phyloP scores from a whole-genome alignment of 2,329 filamentous ascomycete genomes.

The Fusarium proliferatum region DNA sequence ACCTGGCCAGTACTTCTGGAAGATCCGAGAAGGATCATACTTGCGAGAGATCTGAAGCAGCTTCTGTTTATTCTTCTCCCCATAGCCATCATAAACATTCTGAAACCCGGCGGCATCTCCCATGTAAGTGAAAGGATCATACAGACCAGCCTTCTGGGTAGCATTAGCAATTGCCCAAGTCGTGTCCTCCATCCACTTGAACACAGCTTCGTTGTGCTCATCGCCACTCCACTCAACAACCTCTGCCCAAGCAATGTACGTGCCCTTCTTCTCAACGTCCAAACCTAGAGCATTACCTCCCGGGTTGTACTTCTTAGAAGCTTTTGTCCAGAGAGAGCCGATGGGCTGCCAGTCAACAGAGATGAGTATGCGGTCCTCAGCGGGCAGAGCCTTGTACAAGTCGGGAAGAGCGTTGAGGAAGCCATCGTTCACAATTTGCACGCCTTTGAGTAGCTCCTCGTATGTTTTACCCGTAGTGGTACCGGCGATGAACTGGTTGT shows the following conservation, averaged over 20 bases:
- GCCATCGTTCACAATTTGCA: constrained; percentile 13
- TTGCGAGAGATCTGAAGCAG: constrained; percentile 17
- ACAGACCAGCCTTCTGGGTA: constrained; percentile 10
- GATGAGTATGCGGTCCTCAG: constrained; percentile 12
- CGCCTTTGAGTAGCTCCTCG: constrained; percentile 7
- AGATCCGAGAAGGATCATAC: constrained; percentile 17
- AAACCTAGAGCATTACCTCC: constrained; percentile 20
- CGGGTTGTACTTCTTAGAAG: constrained; percentile 16
- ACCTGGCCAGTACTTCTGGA: constrained; percentile 24
- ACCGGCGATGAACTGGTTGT: constrained; percentile 30
- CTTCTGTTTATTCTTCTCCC: constrained; percentile 9
- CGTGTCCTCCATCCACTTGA: constrained; percentile 23
- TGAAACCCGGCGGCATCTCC: constrained; percentile 32
- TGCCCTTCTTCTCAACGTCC: constrained; percentile 22
- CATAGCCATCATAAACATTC: constrained; percentile 20
- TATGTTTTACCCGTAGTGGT: constrained; percentile 24
- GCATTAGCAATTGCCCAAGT: constrained; percentile 31
- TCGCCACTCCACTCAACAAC: constrained; percentile 32
- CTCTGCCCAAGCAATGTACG: constrained; percentile 32
- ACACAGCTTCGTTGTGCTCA: constrained; percentile 20
- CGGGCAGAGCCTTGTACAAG: constrained; percentile 14
- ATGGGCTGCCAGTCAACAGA: constrained; percentile 33
- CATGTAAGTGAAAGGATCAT: constrained; percentile 32
- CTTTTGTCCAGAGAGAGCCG: constrained; percentile 11
- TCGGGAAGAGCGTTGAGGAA: constrained; percentile 13